Conservation (phyloP, 768 basidiomycete genomes). For the Tremella fuciformis region DNA sequence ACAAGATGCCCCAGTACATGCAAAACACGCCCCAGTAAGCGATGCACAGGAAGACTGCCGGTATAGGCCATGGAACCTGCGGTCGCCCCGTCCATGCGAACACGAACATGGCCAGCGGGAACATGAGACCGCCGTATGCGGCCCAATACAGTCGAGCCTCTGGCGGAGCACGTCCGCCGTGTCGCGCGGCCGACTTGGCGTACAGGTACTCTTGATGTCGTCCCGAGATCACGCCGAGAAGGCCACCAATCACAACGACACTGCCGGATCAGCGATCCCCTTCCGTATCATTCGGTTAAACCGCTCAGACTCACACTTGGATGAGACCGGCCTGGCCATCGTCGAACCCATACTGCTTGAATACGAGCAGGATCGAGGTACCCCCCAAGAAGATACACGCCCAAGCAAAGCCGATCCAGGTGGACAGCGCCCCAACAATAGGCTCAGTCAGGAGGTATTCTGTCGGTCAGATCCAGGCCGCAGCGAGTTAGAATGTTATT, state of each 20-base stretch:
- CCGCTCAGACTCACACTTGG: constrained; percentile 29
- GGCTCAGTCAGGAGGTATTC: constrained; percentile 46
- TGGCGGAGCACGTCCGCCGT: constrained; percentile 39
- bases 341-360: constrained; percentile 40
- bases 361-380: constrained; percentile 32
- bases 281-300: too few relatives aligned
- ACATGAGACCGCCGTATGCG: constrained; percentile 43
- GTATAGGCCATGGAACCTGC: constrained; percentile 34
- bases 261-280: constrained; percentile 14
- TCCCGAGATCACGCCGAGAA: constrained; percentile 38
- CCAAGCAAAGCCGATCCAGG: constrained; percentile 51
- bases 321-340: constrained; percentile 33
- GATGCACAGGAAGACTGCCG: constrained; percentile 33
- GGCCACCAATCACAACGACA: constrained; percentile 33
- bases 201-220: constrained; percentile 43
- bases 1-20: constrained; percentile 48
- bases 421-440: constrained; percentile 42
- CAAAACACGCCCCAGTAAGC: constrained; percentile 39
- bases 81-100: constrained; percentile 46
- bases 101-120: constrained; percentile 34
- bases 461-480: constrained; percentile 5
- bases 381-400: constrained; percentile 43
- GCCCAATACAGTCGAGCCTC: constrained; percentile 48
- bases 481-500: background rate
- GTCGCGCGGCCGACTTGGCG: constrained; percentile 21